Evolutionary conservation across 148 eudicot species (phyloP).

Genomic region (Chenopodium suecicum): DNA sequence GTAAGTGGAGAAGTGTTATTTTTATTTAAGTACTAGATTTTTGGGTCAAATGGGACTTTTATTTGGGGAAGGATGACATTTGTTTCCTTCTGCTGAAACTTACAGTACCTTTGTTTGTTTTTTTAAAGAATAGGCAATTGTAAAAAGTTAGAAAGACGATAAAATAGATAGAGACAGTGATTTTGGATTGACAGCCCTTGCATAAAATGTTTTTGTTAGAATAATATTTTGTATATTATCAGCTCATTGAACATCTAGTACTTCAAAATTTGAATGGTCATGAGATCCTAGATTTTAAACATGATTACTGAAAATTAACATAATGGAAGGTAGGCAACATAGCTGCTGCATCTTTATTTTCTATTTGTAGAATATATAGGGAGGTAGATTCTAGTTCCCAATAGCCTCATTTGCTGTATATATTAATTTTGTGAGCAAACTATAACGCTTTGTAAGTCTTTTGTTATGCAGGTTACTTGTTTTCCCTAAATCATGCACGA

Average conservation of each 20-base stretch:
- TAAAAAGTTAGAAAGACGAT: too few relatives aligned
- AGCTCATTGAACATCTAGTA: background rate
- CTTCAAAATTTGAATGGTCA: background rate
- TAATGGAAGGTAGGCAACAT: background rate
- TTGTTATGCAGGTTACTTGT: conserved; percentile 74
- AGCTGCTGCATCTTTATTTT: background rate
- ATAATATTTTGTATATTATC: background rate
- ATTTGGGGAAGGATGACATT: too few relatives aligned
- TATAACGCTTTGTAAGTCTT: conserved; percentile 1
- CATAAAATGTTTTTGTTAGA: background rate
- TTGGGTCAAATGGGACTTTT: too few relatives aligned
- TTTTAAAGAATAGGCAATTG: too few relatives aligned
- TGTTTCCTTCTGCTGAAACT: background rate
- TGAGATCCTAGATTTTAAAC: background rate
- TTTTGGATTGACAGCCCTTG: background rate
- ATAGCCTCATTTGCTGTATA: background rate
- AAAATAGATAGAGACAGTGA: background rate
- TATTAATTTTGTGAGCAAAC: conserved; percentile 1
- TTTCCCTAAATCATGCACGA: conserved; percentile 91
- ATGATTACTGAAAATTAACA: background rate
- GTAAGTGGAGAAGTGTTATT: too few relatives aligned
- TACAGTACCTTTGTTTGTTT: background rate
- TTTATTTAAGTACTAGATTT: too few relatives aligned
- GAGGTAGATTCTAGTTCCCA: background rate
- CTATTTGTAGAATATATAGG: background rate